A percentile compares a stretch with the other conserved stretches of the same genome.
Evolutionary conservation across 2,329 filamentous ascomycete genomes (phyloP).

Genomic region (Pseudopyricularia javanii): DNA sequence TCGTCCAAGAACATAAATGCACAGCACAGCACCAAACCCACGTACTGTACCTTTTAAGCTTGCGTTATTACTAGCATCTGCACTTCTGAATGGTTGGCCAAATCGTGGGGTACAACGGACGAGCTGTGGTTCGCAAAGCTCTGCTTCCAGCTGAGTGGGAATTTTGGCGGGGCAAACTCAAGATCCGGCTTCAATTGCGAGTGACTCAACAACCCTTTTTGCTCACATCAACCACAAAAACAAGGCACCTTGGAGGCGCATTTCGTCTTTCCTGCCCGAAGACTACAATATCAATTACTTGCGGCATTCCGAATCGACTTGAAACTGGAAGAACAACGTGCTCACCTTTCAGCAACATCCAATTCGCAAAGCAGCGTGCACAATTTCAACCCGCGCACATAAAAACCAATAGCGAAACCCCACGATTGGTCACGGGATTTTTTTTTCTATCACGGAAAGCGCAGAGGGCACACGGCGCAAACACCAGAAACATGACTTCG

Average conservation of each 20-base stretch:
- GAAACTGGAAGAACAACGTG: not conserved
- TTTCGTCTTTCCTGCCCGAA: not conserved
- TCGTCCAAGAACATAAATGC: too few species aligned
- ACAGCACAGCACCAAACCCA: too few species aligned
- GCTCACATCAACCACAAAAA: not conserved
- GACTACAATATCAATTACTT: not conserved
- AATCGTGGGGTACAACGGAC: not conserved
- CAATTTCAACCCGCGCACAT: not conserved
- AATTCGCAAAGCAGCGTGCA: not conserved
- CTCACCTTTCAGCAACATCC: not conserved
- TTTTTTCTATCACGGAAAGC: too few species aligned
- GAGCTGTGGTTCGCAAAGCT: not conserved
- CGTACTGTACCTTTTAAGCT: not conserved
- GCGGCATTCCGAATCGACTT: too few species aligned
- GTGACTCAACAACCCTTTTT: slow-evolving; percentile 1
- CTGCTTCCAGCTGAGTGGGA: not conserved
- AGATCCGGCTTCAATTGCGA: not conserved
- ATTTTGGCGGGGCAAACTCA: not conserved
- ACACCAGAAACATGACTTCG: not conserved
- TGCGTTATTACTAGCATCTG: not conserved
- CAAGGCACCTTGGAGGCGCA: not conserved
- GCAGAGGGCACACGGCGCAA: not conserved
- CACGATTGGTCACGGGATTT: not conserved
- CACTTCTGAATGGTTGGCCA: not conserved
- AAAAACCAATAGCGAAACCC: not conserved